Evolutionary conservation across 192 early-diverging fungal genomes (phyloP), one percentile per base, ranked within the genome.

Genomic region (Chytriomyces sp.): DNA sequence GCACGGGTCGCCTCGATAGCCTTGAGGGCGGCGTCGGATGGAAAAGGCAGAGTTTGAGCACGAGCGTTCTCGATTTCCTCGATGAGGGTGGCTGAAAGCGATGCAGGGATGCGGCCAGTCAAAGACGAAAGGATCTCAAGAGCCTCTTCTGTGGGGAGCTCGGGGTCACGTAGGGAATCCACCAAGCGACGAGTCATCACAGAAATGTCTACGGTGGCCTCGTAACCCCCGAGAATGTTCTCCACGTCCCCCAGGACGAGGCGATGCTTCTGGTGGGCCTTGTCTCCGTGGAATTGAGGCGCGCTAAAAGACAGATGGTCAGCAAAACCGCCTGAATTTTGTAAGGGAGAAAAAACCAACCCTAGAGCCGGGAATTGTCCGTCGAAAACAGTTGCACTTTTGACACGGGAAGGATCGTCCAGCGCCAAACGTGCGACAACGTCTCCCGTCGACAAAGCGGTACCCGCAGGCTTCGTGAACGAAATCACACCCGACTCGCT

Each of bases 351-450:
- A 10, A 36, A 61, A 62, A 64, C 19, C 25, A 40, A 78, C 76
- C 78, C 81, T 37, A 82, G 75, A 1, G 65, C 58, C 4, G 85
- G 83, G 56, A 88, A 75, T 39, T 68, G 54, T 40, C 82, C 85
- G 14, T 81, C 76, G 56, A 87, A 99, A 39, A 89, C 87, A 70
- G 87, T 85, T 33, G 97, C 96, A 53, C 93, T 90, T 78, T 93
- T 93, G 65, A 99, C 97, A 32, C 85, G 87, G 56, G 87, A 90
- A 44, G 95, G 95, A 67, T 99, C 95, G 76, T 99, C 97, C 58
- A 99, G 85, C n/a, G 87, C 88, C 64, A 99, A 83, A 54, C 89
- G 88, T 70, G 92, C 97, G 72, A 99, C 91, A 57, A 99, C 90
- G 75, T 99, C 97, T 72, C 96, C 97, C 36, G 91, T 89, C 5